Evolutionary conservation across 1,139 yeast genomes (phyloP).

Genomic region (Blastobotrys capitulatus): DNA sequence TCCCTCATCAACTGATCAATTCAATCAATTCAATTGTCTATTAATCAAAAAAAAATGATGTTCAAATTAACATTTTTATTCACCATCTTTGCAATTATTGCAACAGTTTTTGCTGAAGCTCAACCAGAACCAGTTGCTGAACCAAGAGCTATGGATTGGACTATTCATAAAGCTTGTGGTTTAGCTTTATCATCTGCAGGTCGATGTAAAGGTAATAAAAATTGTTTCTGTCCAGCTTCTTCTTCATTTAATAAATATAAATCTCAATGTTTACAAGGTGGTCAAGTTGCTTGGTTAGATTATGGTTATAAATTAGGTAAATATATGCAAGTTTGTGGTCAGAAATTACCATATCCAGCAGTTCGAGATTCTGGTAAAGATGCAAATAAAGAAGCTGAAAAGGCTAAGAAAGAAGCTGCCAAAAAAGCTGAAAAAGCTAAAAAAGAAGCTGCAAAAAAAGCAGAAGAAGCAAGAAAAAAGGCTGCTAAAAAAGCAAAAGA

Average conservation of each 20-base stretch:
- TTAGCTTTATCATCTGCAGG: neutral
- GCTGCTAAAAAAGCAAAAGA: too few species aligned
- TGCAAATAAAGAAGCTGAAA: too few species aligned
- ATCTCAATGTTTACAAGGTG: neutral
- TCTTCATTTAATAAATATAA: neutral
- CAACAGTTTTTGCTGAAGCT: neutral
- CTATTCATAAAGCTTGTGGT: neutral
- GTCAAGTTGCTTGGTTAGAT: conserved; percentile 1
- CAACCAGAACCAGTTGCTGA: conserved; percentile 1
- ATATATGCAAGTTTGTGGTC: too few species aligned
- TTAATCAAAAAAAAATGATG: neutral
- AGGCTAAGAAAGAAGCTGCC: neutral
- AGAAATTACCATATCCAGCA: too few species aligned
- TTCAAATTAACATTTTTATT: neutral
- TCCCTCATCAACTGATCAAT: too few species aligned
- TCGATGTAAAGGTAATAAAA: neutral
- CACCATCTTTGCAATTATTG: neutral
- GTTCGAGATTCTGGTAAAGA: too few species aligned
- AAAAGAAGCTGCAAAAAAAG: too few species aligned
- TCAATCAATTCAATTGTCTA: too few species aligned
- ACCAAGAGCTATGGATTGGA: neutral
- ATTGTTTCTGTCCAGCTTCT: neutral
- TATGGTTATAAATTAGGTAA: too few species aligned
- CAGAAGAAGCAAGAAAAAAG: too few species aligned
- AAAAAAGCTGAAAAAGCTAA: too few species aligned